Evolutionary conservation across 2,329 filamentous ascomycete species (phyloP).

Genomic region (Rhexocercosporidium sp.): DNA sequence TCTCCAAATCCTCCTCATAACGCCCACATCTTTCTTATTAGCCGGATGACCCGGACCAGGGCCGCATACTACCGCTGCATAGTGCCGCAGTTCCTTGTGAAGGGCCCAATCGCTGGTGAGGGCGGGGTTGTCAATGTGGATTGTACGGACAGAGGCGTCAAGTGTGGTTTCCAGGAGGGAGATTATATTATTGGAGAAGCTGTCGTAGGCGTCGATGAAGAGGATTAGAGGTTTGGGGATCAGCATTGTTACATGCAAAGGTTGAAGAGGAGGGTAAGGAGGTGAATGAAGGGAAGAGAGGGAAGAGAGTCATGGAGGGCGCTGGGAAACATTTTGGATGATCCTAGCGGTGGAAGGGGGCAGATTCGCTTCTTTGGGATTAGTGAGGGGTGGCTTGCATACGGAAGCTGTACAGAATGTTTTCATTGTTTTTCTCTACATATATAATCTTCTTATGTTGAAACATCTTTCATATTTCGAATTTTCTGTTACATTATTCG

Average conservation of each 20-base stretch:
- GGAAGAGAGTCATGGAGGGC: neutral
- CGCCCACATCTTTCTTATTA: conserved; percentile 75
- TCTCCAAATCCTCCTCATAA: conserved; percentile 78
- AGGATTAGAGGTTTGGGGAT: conserved; percentile 59
- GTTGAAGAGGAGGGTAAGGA: neutral
- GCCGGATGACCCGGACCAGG: conserved; percentile 87
- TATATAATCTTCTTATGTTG: too few species aligned
- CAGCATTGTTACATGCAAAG: conserved; percentile 35
- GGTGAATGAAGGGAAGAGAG: neutral
- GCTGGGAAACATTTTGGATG: conserved; percentile 1
- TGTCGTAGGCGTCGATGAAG: conserved; percentile 95
- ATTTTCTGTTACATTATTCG: too few species aligned
- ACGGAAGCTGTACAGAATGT: too few species aligned
- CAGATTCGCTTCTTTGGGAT: conserved; percentile 2
- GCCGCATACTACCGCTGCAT: conserved; percentile 87
- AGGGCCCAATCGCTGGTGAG: conserved; percentile 53
- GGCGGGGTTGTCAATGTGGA: conserved; percentile 72
- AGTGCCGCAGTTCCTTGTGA: conserved; percentile 59
- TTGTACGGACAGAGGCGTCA: conserved; percentile 68
- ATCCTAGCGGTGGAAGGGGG: neutral
- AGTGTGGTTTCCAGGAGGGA: conserved; percentile 76
- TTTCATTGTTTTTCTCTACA: too few species aligned
- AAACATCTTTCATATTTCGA: too few species aligned
- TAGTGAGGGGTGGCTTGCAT: conserved; percentile 15
- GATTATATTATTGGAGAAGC: conserved; percentile 94